phyloP scores from a whole-genome alignment of 1,284 basidiomycete species.

The Malassezia globosa region DNA sequence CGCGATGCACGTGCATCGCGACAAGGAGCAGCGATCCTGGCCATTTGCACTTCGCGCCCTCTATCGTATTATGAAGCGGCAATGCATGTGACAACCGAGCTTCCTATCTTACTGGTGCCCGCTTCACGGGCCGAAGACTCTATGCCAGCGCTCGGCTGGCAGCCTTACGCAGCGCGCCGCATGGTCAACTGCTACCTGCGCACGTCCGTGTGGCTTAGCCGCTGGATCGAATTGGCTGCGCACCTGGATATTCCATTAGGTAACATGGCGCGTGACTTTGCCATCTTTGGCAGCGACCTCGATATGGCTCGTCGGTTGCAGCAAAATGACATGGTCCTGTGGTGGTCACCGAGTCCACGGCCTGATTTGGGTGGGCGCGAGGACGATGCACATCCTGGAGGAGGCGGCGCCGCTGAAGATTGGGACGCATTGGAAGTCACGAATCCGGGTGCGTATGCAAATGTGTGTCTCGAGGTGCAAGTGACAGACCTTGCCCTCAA shows the following conservation, averaged over 20 bases:
- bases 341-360: conserved; percentile 72
- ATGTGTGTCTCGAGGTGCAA: conserved; percentile 81
- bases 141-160: conserved; percentile 51
- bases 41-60: conserved; percentile 76
- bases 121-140: conserved; percentile 63
- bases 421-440: conserved; percentile 76
- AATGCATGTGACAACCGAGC: conserved; percentile 60
- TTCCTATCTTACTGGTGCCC: conserved; percentile 78
- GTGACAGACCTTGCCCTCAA: conserved; percentile 87
- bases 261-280: conserved; percentile 81
- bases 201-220: conserved; percentile 67
- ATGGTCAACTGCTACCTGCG: conserved; percentile 75
- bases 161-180: conserved; percentile 52
- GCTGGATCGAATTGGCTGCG: conserved; percentile 68
- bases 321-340: conserved; percentile 79
- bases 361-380: conserved; percentile 91
- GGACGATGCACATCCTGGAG: conserved; percentile 61
- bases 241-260: conserved; percentile 84
- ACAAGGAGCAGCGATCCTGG: conserved; percentile 60
- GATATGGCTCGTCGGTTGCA: conserved; percentile 76
- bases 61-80: conserved; percentile 70
- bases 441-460: conserved; percentile 75
- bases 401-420: conserved; percentile 27
- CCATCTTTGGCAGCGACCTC: conserved; percentile 75
- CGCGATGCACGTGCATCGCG: conserved; percentile 50